Evolutionary conservation across 768 basidiomycete genomes (phyloP), one percentile per base, ranked within the genome.

Genomic region (Polyporus arcularius): DNA sequence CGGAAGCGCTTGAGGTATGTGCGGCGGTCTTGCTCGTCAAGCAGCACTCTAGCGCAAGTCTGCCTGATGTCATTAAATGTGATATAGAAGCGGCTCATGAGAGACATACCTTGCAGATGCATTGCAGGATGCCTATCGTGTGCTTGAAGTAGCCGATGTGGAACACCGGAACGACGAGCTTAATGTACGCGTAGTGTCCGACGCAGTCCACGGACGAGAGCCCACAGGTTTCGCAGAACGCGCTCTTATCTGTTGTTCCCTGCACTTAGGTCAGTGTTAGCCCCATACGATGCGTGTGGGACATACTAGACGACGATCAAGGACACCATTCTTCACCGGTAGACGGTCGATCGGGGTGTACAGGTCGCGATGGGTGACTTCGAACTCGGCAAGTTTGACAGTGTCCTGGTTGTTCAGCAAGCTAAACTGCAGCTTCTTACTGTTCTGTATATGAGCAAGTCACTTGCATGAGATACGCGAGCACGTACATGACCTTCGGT

Each of bases 101-200:
- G 21, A n/a, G 46, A 66, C 81, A 56, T 63, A 94, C 96, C 79
- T 99, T 99, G 84, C 97, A 99, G 65, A 98, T 95, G 66, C 91
- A 90, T 71, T 98, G 97, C 1, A 98, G 82, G 64, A 98, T 90
- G 28, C 85, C 84, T 60, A 98, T 94, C 16, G 90, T 93, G 67
- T 98, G 95, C 72, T 95, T 92, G 80, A 99, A 98, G 75, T 94
- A 99, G 7, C 97, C 97, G 58, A 98, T 94, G 72, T 99, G 97
- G 73, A 98, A 99, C 18, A 98, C 96, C 0, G 97, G 97, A 18
- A 99, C 87, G 35, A 90, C 87, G 45, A 99, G 83, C 75, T 97
- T 98, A 78, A 99, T 98, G 76, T 98, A 98, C 4, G 96, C 96
- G 72, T 97, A 98, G 74, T 99, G 97, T 1, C 97, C 97, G 26